Percentiles rank a stretch among this genome's conserved stretches.
These are phyloP conservation scores for Chlorella sp. DNA, from an alignment of 139 green algal species.

Conservation along the genomic window DNA sequence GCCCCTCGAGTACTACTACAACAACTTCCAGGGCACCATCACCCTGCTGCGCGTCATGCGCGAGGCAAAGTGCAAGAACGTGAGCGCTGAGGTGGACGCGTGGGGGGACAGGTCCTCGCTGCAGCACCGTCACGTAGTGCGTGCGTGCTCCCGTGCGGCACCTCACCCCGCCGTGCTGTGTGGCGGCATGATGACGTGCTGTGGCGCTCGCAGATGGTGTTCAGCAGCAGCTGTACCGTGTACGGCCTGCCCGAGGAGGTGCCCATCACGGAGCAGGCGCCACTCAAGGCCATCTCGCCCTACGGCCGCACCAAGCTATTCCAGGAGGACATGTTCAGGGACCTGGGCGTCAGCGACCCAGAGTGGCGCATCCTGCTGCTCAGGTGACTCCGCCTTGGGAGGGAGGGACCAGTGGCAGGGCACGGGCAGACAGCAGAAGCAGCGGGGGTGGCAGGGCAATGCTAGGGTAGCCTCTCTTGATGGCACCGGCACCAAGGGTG, in stretches of 20 bases:
- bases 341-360: conserved; percentile 53
- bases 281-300: conserved; percentile 70
- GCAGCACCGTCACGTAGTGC: neutral
- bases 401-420: no score
- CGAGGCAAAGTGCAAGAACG: conserved; percentile 48
- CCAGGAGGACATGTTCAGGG: conserved; percentile 80
- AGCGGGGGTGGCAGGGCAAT: no score
- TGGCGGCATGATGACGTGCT: neutral
- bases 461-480: no score
- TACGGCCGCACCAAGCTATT: conserved; percentile 98
- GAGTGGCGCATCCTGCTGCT: conserved; percentile 89
- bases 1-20: conserved; percentile 94
- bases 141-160: no score
- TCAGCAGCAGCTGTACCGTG: conserved; percentile 90
- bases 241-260: conserved; percentile 90
- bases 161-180: no score
- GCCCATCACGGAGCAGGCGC: conserved; percentile 85
- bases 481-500: no score
- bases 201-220: conserved; percentile 75
- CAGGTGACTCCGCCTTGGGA: no score
- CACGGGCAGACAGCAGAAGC: no score
- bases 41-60: conserved; percentile 80
- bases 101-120: no score
- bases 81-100: conserved; percentile 28
- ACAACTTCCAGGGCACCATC: conserved; percentile 91